Percentiles rank a stretch among this genome's conserved stretches.
phyloP scores from a whole-genome alignment of 352 stramenopile genomes.

The Pythium sp. region DNA sequence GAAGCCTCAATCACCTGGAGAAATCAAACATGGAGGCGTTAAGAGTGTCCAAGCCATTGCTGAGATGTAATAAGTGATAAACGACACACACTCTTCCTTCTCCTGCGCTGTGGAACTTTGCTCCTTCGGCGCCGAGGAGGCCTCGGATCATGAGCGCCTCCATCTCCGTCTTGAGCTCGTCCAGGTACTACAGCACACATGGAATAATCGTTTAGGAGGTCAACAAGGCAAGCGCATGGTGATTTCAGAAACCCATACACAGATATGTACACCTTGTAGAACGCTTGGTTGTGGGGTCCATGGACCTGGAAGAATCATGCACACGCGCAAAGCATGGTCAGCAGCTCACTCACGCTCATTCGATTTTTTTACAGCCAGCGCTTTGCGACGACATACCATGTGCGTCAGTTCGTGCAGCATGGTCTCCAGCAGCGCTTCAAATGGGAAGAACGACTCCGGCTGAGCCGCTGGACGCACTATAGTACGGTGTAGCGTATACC shows the following conservation, averaged over 20 bases:
- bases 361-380: not conserved
- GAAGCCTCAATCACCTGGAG: constrained; percentile 4
- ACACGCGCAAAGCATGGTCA: not conserved
- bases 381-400: constrained; percentile 31
- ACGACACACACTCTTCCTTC: constrained; percentile 31
- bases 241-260: not conserved
- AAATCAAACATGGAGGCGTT: not conserved
- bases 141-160: constrained; percentile 55
- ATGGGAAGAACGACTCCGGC: constrained; percentile 34
- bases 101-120: constrained; percentile 41
- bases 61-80: not conserved
- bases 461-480: constrained; percentile 39
- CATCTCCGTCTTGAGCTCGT: constrained; percentile 59
- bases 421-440: constrained; percentile 63
- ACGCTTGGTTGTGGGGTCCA: constrained; percentile 60
- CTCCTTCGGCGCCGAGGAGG: constrained; percentile 41
- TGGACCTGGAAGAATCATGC: constrained; percentile 22
- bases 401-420: constrained; percentile 74
- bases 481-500: not conserved
- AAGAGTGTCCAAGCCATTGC: not conserved
- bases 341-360: not conserved
- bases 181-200: constrained; percentile 30
- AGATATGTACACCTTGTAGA: constrained; percentile 43
- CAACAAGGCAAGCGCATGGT: not conserved
- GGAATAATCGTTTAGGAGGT: not conserved